Conservation (phyloP, 192 early-diverging fungal genomes). For the Geranomyces variabilis region DNA sequence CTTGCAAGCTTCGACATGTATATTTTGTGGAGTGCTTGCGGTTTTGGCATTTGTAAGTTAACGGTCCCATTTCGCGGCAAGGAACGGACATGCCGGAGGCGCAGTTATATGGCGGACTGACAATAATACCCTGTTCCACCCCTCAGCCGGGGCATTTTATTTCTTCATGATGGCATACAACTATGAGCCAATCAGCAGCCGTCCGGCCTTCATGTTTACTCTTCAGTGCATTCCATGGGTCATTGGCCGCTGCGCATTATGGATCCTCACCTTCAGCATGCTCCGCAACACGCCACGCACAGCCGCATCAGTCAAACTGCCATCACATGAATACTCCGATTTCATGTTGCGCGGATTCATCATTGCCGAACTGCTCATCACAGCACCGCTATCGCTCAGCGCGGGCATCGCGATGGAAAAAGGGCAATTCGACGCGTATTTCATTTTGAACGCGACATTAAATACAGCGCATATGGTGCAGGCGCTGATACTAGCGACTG, state of each 20-base stretch:
- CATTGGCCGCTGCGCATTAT: background rate
- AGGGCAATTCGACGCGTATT: background rate
- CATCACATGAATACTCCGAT: background rate
- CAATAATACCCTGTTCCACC: background rate
- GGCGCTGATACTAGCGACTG: background rate
- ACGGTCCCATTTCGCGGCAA: no score
- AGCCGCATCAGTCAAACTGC: background rate
- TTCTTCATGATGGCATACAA: background rate
- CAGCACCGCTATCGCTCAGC: background rate
- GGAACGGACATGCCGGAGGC: no score
- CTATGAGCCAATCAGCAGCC: background rate
- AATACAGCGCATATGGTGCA: background rate
- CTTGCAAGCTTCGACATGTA: background rate
- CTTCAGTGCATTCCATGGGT: background rate
- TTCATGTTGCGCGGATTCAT: constrained; percentile 1
- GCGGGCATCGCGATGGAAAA: background rate
- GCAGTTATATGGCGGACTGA: background rate
- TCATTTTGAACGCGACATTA: background rate
- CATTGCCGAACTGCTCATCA: background rate
- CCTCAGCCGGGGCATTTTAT: background rate
- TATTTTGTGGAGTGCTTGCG: background rate
- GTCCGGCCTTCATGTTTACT: background rate
- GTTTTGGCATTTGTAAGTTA: background rate
- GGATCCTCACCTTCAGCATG: constrained; percentile 1
- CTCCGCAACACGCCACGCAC: background rate